A percentile compares a stretch with the other conserved stretches of the same genome.
phyloP scores from a whole-genome alignment of 495 filamentous ascomycete species.

The Niebla homalea region DNA sequence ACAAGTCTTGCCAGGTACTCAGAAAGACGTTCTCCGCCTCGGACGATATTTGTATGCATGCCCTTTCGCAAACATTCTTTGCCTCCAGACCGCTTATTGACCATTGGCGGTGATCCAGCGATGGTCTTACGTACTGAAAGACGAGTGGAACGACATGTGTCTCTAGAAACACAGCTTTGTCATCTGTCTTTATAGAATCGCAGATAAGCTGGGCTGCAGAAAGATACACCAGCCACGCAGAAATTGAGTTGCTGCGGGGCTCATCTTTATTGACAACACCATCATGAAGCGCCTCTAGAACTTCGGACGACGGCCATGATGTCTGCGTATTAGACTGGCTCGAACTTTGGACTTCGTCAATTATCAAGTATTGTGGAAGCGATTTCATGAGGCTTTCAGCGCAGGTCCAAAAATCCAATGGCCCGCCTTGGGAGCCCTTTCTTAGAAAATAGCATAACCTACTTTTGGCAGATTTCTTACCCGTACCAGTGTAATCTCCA shows the following conservation, averaged over 20 bases:
- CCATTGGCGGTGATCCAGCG: conserved; percentile 35
- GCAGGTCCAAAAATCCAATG: conserved; percentile 53
- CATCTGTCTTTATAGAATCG: conserved; percentile 26
- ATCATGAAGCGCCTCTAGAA: conserved; percentile 50
- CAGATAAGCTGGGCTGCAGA: conserved; percentile 38
- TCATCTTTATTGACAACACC: conserved; percentile 67
- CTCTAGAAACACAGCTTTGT: conserved; percentile 34
- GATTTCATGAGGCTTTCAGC: conserved; percentile 38
- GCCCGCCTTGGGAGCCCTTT: conserved; percentile 65
- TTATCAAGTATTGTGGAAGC: conserved; percentile 43
- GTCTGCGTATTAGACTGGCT: neutral
- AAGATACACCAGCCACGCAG: conserved; percentile 66
- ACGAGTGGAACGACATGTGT: conserved; percentile 43
- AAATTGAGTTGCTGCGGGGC: conserved; percentile 44
- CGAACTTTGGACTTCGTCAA: conserved; percentile 30
- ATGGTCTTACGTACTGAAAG: conserved; percentile 40
- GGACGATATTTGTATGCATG: conserved; percentile 22
- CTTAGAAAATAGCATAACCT: conserved; percentile 61
- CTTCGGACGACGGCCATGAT: conserved; percentile 18
- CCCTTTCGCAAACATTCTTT: conserved; percentile 27
- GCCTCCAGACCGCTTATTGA: conserved; percentile 28
- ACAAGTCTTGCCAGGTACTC: conserved; percentile 40
- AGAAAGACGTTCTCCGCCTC: conserved; percentile 24
- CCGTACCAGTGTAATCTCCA: conserved; percentile 39
- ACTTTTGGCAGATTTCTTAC: conserved; percentile 51